Base-by-base conservation (phyloP, 441 rosid genomes). In the Gossypium davidsonii region DNA sequence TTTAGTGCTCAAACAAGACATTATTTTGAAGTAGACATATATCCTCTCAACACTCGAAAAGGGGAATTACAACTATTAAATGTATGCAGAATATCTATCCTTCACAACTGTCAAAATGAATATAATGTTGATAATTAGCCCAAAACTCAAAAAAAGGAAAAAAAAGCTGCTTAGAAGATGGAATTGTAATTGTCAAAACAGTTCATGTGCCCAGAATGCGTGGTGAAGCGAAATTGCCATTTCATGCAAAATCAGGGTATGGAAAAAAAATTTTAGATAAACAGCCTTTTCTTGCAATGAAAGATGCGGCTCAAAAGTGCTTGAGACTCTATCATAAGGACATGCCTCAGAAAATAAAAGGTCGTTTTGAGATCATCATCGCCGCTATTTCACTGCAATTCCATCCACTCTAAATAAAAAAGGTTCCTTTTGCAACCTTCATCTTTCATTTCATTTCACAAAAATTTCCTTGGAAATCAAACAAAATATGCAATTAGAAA, bases 311-410 rank as follows among this genome's bases (percentile, higher is more conserved):
- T 74, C 78, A 74, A 66, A 74, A 78, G 73, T 65, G 73, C 75
- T 74, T 78, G 81, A 78, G 48, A 70, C 0, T 8, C 42, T 8
- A 49, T 74, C 81, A 78, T 2, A 49, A 15, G 25, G 9, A 58
- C 15, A 21, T 23, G 64, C 73, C 78, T 74, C 78, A 74, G 67
- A 37, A 74, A 70, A 78, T 78, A 78, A 74, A 74, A 65, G 75
- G 81, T 74, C 75, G 14, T 42, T 57, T 48, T 14, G 23, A 44
- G 17, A 31, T 78, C 78, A 71, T 74, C 78, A 74, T 10, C 4
- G 81, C 76, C 73, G 37, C 78, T 49, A 31, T 2, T 26, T 37
- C 42, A 37, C 10, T 37, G 42, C 42, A 34, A 34, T 34, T 34
- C 39, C 39, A 34, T 34, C 39, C 39, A 34, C 39, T 34, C 39